Conservation (phyloP, 805 yeast genomes). For the Candida gorgasii region DNA sequence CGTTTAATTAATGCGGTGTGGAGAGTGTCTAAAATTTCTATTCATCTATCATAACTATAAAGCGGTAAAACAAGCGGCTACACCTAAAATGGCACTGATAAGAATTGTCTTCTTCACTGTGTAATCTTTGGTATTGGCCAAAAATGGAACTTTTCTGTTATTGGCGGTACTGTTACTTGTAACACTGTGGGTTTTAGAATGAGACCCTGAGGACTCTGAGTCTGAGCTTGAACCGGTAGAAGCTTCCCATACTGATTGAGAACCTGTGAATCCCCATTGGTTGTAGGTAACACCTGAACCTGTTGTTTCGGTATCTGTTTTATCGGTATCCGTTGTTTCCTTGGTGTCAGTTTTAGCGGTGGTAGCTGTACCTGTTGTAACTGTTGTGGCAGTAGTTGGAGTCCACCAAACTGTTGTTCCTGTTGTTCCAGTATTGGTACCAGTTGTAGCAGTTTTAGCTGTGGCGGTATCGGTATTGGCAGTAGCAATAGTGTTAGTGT, state of each 20-base stretch:
- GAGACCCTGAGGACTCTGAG: slow-evolving; percentile 7
- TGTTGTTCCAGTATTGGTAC: slow-evolving; percentile 12
- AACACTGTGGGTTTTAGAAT: slow-evolving; percentile 13
- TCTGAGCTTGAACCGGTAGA: neutral
- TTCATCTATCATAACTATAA: slow-evolving; percentile 6
- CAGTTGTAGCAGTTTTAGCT: slow-evolving; percentile 10
- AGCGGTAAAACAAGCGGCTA: slow-evolving; percentile 13
- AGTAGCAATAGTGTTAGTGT: slow-evolving; percentile 9
- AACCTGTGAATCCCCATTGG: slow-evolving; percentile 45
- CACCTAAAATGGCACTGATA: slow-evolving; percentile 11
- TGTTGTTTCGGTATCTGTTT: slow-evolving; percentile 7
- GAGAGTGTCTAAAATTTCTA: neutral
- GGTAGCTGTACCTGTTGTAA: slow-evolving; percentile 7
- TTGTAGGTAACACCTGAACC: slow-evolving; percentile 29
- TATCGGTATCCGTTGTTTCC: slow-evolving; percentile 3
- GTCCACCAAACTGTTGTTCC: slow-evolving; percentile 18
- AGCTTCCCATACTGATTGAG: slow-evolving; percentile 36
- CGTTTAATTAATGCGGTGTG: too few relatives aligned
- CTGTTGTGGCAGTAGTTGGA: slow-evolving; percentile 16
- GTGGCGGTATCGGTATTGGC: slow-evolving; percentile 11
- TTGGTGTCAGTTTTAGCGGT: slow-evolving; percentile 4
- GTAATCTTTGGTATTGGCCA: slow-evolving; percentile 16
- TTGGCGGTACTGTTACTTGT: slow-evolving; percentile 21
- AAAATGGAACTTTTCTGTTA: slow-evolving; percentile 12
- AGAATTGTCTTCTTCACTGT: slow-evolving; percentile 19